Base-by-base conservation (phyloP, 2,329 filamentous ascomycete genomes). In the Aureobasidium sp. region DNA sequence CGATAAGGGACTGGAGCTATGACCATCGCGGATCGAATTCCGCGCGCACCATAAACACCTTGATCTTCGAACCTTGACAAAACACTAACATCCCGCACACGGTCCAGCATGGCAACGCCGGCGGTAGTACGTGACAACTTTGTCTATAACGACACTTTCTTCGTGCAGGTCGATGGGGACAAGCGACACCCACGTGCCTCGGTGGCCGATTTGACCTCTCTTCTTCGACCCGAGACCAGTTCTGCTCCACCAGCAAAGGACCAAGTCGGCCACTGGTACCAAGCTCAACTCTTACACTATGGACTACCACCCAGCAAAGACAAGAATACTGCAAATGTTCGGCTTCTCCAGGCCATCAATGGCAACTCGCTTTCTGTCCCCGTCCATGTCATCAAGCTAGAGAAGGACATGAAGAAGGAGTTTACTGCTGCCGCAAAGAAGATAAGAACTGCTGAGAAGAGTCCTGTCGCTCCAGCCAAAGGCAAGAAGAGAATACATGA, bases 201-300 rank as follows among this genome's bases (percentile, higher is more conserved):
- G 8, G 37, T 53, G 5, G 34, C 45, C 21, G 47, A 60, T 7
- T 44, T 53, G 37, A 60, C 37, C 13, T 34, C 27, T n/a, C 39
- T 60, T 7, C 37, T 60, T 15, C 44, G 47, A 41, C 45, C 45
- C 3, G 37, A 50, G 16, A 49, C 30, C 34, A 59, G 32, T 16
- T 48, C 42, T 16, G 16, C 59, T 16, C 37, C 52, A 9, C 39
- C 53, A 29, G 8, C 27, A 15, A 76, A 79, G 48, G 81, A 86
- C 66, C 78, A 78, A 47, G 78, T 83, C 0, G 83, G 77, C 1
- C 82, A 86, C 65, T 87, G 81, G 80, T 87, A 84, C 62, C 79
- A 84, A 64, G 83, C 84, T 0, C 83, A 87, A 64, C 76, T 86
- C 11, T 71, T 84, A 3, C 85, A 87, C 71, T 87, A 86, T 71